Conservation (phyloP, 2,329 filamentous ascomycete species). For the Monascus ruber region DNA sequence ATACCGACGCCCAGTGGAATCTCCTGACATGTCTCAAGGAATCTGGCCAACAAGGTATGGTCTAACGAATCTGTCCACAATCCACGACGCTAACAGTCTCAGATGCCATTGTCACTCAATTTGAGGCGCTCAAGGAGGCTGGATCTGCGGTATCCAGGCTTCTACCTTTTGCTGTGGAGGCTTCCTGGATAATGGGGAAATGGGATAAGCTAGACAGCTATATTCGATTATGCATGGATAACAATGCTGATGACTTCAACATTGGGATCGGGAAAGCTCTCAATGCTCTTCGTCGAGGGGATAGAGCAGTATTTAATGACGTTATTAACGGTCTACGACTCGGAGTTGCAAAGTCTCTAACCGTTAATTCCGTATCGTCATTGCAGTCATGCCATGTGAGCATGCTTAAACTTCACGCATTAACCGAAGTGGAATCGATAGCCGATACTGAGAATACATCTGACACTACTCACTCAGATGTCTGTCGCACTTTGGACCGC, state of each 20-base stretch:
- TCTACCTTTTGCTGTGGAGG: slow-evolving; percentile 77
- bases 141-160: slow-evolving; percentile 48
- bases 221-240: slow-evolving; percentile 29
- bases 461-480: slow-evolving; percentile 9
- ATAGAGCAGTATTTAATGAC: slow-evolving; percentile 42
- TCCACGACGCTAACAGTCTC: not conserved
- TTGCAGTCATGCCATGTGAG: slow-evolving; percentile 73
- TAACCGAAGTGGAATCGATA: slow-evolving; percentile 78
- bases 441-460: slow-evolving; percentile 35
- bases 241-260: slow-evolving; percentile 59
- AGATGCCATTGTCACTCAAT: slow-evolving; percentile 79
- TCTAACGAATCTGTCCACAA: not conserved
- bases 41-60: slow-evolving; percentile 81
- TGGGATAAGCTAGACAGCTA: slow-evolving; percentile 67
- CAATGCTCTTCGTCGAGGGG: slow-evolving; percentile 45
- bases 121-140: slow-evolving; percentile 58
- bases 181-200: slow-evolving; percentile 78
- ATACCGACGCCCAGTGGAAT: slow-evolving; percentile 68
- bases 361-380: slow-evolving; percentile 64
- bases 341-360: slow-evolving; percentile 62
- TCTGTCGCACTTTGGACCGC: slow-evolving; percentile 51
- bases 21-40: slow-evolving; percentile 82
- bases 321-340: slow-evolving; percentile 56
- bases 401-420: slow-evolving; percentile 74
- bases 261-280: slow-evolving; percentile 62